phyloP scores from a whole-genome alignment of 106 monocot genomes.

The Apostasia shenzhenica region DNA sequence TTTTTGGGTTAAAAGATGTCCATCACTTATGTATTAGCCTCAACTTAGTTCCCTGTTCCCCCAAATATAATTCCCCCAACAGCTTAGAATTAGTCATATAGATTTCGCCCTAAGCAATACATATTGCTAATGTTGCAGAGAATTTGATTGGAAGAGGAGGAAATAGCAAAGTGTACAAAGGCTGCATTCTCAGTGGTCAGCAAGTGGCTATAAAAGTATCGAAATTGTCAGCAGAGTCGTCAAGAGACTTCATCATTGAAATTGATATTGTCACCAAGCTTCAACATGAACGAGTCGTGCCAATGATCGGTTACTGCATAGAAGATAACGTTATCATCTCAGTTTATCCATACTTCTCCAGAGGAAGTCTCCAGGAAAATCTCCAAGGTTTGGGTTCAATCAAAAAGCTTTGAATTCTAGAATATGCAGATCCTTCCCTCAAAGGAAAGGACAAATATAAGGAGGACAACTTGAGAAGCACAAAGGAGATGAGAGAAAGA shows the following conservation, averaged over 20 bases:
- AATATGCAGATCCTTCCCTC: too few relatives aligned
- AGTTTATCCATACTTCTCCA: slow-evolving; percentile 57
- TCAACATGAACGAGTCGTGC: slow-evolving; percentile 51
- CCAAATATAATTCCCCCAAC: too few relatives aligned
- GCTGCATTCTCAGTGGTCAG: slow-evolving; percentile 47
- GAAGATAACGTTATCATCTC: slow-evolving; percentile 50
- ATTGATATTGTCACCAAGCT: slow-evolving; percentile 68
- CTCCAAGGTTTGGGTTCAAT: slow-evolving; percentile 43
- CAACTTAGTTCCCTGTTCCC: too few relatives aligned
- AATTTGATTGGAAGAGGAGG: slow-evolving; percentile 96
- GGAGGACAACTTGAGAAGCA: too few relatives aligned
- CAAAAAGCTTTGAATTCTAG: too few relatives aligned
- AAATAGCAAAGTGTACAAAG: slow-evolving; percentile 67
- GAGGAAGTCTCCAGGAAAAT: slow-evolving; percentile 83
- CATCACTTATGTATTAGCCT: too few relatives aligned
- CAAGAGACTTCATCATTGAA: slow-evolving; percentile 54
- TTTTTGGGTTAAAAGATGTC: too few relatives aligned
- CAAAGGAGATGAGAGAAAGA: too few relatives aligned
- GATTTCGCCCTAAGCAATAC: too few relatives aligned
- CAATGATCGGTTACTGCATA: slow-evolving; percentile 58
- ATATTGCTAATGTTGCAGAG: slow-evolving; percentile 16
- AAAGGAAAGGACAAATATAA: too few relatives aligned
- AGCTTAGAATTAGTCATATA: too few relatives aligned
- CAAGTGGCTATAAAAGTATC: slow-evolving; percentile 66
- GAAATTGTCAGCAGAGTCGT: slow-evolving; percentile 42